Percentiles rank a stretch among this genome's conserved stretches.
These are phyloP conservation scores for Coemansia sp. DNA, from an alignment of 192 early-diverging fungal genomes.

Conservation along the genomic window DNA sequence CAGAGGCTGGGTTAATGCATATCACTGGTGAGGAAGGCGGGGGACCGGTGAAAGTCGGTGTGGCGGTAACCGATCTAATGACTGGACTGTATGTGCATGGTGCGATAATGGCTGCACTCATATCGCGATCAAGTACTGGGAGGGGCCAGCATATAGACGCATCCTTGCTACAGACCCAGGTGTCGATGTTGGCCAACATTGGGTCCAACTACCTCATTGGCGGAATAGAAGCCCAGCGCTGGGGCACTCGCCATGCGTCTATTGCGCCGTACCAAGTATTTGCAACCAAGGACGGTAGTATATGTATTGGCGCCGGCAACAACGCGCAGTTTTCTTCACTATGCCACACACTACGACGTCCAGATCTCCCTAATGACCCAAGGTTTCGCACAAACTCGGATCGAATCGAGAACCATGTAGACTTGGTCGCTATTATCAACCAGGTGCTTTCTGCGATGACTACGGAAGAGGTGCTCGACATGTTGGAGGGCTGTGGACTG, in stretches of 20 bases:
- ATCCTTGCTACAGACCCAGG: constrained; percentile 85
- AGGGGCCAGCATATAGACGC: constrained; percentile 86
- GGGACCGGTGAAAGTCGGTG: constrained; percentile 90
- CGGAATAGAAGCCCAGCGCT: constrained; percentile 73
- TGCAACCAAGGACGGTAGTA: constrained; percentile 70
- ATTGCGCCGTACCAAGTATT: constrained; percentile 94
- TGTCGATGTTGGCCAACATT: constrained; percentile 87
- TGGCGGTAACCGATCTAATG: constrained; percentile 86
- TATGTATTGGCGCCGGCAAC: constrained; percentile 92
- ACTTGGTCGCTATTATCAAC: constrained; percentile 63
- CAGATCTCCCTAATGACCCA: constrained; percentile 52
- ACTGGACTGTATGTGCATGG: constrained; percentile 87
- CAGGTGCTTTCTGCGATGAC: constrained; percentile 50
- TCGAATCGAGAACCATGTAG: constrained; percentile 71
- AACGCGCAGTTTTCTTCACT: constrained; percentile 79
- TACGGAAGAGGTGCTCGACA: constrained; percentile 63
- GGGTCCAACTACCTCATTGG: constrained; percentile 84
- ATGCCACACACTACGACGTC: constrained; percentile 56
- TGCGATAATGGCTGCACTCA: constrained; percentile 84
- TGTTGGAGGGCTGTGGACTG: constrained; percentile 69
- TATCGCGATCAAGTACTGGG: constrained; percentile 65
- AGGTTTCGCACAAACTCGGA: constrained; percentile 69
- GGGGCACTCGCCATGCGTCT: constrained; percentile 86
- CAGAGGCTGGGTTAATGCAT: constrained; percentile 92
- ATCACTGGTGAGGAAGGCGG: constrained; percentile 89